These are phyloP conservation scores for Cyamopsis tetragonoloba DNA, from an alignment of 306 rosid species.

Conservation along the genomic window DNA sequence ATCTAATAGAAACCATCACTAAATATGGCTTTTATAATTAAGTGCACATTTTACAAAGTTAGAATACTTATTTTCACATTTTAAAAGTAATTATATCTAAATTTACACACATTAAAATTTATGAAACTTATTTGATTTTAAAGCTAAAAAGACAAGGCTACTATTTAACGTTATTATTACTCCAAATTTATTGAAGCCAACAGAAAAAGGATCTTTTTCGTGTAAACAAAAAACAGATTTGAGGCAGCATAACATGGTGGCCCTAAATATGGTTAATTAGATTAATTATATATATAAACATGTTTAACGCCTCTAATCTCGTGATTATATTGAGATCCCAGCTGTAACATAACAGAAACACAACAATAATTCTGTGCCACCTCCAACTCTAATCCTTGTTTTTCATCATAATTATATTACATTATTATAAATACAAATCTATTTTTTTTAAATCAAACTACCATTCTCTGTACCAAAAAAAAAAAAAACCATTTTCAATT, in stretches of 20 bases:
- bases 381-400: background rate
- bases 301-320: background rate
- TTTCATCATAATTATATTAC: background rate
- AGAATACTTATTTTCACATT: too few relatives aligned
- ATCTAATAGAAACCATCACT: too few relatives aligned
- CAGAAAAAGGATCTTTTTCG: background rate
- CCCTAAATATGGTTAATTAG: background rate
- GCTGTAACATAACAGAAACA: background rate
- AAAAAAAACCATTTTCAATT: background rate
- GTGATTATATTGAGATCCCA: constrained; percentile 14
- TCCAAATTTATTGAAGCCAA: too few relatives aligned
- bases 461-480: too few relatives aligned
- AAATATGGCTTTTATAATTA: too few relatives aligned
- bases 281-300: background rate
- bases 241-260: background rate
- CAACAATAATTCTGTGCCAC: background rate
- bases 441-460: background rate
- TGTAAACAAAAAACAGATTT: background rate
- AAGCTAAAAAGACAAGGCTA: too few relatives aligned
- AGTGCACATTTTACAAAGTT: too few relatives aligned
- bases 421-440: too few relatives aligned
- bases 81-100: too few relatives aligned
- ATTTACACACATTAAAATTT: too few relatives aligned
- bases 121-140: too few relatives aligned
- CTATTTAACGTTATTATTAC: too few relatives aligned